A percentile compares a stretch with the other conserved stretches of the same genome.
phyloP scores from a whole-genome alignment of 169 alveolate genomes.

The Plasmodium adleri region DNA sequence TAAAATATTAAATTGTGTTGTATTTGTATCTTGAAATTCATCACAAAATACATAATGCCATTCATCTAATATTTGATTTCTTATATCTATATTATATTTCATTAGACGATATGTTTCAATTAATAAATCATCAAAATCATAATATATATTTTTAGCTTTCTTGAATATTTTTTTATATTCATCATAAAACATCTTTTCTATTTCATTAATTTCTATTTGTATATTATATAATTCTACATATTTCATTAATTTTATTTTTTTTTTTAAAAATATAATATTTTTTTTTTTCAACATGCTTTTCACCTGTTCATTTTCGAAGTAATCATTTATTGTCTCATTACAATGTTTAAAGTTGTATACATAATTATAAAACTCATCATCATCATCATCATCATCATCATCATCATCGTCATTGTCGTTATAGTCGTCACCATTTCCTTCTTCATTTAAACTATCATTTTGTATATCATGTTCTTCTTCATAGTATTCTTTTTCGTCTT shows the following conservation, averaged over 20 bases:
- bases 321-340: slow-evolving; percentile 1
- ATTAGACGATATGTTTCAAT: slow-evolving; percentile 74
- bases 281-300: slow-evolving; percentile 31
- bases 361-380: slow-evolving; percentile 37
- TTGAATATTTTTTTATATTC: slow-evolving; percentile 69
- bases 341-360: slow-evolving; percentile 16
- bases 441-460: background rate
- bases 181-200: slow-evolving; percentile 40
- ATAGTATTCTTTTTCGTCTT: slow-evolving; percentile 18
- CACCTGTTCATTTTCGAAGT: slow-evolving; percentile 7
- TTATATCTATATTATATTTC: slow-evolving; percentile 51
- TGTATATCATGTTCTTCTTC: background rate
- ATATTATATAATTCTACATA: slow-evolving; percentile 37
- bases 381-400: background rate
- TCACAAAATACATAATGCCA: slow-evolving; percentile 85
- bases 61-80: slow-evolving; percentile 66
- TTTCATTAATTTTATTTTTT: slow-evolving; percentile 47
- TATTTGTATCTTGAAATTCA: slow-evolving; percentile 88
- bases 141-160: slow-evolving; percentile 60
- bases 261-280: slow-evolving; percentile 50
- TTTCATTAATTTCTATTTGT: slow-evolving; percentile 40
- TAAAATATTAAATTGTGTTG: slow-evolving; percentile 81
- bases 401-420: background rate
- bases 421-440: background rate
- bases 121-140: slow-evolving; percentile 82